Evolutionary conservation across 352 stramenopile genomes (phyloP), one percentile per base, ranked within the genome.

Genomic region (Elongisporangium prolatum): DNA sequence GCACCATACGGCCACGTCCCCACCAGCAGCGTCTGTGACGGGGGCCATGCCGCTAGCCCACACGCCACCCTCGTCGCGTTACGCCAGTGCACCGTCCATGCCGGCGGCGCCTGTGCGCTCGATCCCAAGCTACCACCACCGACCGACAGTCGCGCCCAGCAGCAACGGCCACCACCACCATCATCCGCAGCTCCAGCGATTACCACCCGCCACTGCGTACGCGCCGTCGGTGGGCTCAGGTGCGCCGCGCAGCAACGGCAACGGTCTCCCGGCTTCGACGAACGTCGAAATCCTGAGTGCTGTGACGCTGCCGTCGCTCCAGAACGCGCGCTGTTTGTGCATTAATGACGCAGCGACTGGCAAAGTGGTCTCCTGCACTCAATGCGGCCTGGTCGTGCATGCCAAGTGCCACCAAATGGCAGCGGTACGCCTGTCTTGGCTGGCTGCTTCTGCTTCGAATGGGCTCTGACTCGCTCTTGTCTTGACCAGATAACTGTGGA

Each of bases 381-480:
- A 71, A 14, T 94, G 85, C 49, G 61, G 62, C 1, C 59, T 83
- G n/a, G 48, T 44, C n/a, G 81, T 92, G 20, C 85, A 94, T 64
- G 78, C 75, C 52, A 91, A 91, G 52, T 94, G 83, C 55, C 80
- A 91, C 52, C 80, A 91, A 60, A 64, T 90, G 50, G 64, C 82
- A 56, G 74, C 72, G 63, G 76, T 88, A 53, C 7, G 63, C 64
- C n/a, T 52, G 2, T 24, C 13, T 13, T 47, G 7, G 47, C 14
- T 40, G 20, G 49, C 18, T 48, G 25, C 9, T 37, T 54, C 21
- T 18, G 21, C 10, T 17, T 50, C 10, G 17, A 25, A 28, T 4
- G 48, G 21, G 48, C 17, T 18, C 22, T 21, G 17, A 55, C 13
- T 38, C 28, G 56, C 24, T 56, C 21, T 50, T 34, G 21, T 58